Evolutionary conservation across 2,329 filamentous ascomycete genomes (phyloP).

Genomic region (Ophiostoma novo-ulmi): DNA sequence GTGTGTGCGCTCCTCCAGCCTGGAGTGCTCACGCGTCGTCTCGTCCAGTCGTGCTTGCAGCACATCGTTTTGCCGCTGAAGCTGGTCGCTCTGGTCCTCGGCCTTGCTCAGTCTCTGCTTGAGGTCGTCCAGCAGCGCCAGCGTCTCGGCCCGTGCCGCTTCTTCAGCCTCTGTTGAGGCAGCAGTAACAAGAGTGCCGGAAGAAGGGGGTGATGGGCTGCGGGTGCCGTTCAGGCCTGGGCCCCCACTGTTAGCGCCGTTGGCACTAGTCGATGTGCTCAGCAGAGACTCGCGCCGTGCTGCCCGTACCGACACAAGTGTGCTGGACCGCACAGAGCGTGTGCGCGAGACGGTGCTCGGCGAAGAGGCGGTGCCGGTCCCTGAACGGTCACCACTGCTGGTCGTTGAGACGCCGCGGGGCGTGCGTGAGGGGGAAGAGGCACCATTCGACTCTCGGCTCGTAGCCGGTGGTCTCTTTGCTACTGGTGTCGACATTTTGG

Average conservation of each 20-base stretch:
- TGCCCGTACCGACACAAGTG: slow-evolving; percentile 66
- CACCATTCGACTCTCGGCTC: slow-evolving; percentile 29
- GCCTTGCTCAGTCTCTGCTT: slow-evolving; percentile 77
- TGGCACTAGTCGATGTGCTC: slow-evolving; percentile 22
- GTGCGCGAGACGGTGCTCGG: slow-evolving; percentile 47
- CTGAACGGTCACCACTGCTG: slow-evolving; percentile 22
- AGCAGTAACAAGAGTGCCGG: not conserved
- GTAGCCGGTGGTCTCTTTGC: slow-evolving; percentile 50
- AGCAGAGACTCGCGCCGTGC: slow-evolving; percentile 50
- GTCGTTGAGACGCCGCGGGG: slow-evolving; percentile 46
- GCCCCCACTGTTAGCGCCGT: not conserved
- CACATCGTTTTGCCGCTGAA: slow-evolving; percentile 77
- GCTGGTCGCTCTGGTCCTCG: slow-evolving; percentile 70
- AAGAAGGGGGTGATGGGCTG: slow-evolving; percentile 15
- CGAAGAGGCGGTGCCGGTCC: slow-evolving; percentile 37
- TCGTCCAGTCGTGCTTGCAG: slow-evolving; percentile 84
- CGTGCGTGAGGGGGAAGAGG: slow-evolving; percentile 41
- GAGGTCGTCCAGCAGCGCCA: slow-evolving; percentile 75
- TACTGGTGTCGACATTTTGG: slow-evolving; percentile 45
- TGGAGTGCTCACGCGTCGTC: slow-evolving; percentile 72
- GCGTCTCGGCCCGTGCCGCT: slow-evolving; percentile 71
- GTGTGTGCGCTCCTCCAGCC: slow-evolving; percentile 81
- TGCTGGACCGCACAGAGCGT: slow-evolving; percentile 59
- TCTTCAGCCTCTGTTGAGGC: slow-evolving; percentile 50
- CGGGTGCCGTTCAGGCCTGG: slow-evolving; percentile 24